Evolutionary conservation across 2,329 filamentous ascomycete species (phyloP), one percentile per base, ranked within the genome.

Genomic region (Beauveria asiatica): DNA sequence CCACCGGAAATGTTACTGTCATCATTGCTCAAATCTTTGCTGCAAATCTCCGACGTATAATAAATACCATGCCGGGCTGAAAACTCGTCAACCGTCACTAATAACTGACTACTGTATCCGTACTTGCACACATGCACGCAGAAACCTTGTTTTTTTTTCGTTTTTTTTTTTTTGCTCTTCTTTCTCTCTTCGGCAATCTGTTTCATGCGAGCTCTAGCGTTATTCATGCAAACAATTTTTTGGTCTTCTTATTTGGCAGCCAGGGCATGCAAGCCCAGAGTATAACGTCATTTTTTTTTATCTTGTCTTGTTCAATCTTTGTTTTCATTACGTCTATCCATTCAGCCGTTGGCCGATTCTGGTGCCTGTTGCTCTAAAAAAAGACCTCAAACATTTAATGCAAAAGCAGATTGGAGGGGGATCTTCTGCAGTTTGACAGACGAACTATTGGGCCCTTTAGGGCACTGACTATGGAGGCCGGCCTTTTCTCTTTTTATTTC

Each of bases 361-460:
- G 9, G 11, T 30, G 9, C 30, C 30, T 5, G 30, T 27, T 42
- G 33, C 16, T 30, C 44, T 48, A 57, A 57, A 49, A 49, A 57
- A 49, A 17, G 44, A 57, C 21, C 17, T 46, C 33, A 57, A 57
- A 57, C 55, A 19, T 37, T 37, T 19, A 41, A 41, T 57, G 55
- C 45, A 55, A 25, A 42, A 5, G 21, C 16, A 42, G 45, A 46
- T 57, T 25, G 19, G 55, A 50, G 30, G 55, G 55, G 45, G 33
- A 50, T 57, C 19, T 33, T 42, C 55, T 33, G 45, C 55, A 50
- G 11, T 25, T 27, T 39, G 55, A 57, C 55, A 41, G 55, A 57
- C 55, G 55, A 49, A 57, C 55, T 45, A 55, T 30, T 33, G 10
- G 2, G 54, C 19, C 30, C 5, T 11, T 33, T 39, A 27, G 23